Base-by-base conservation (phyloP, 768 basidiomycete species). In the Kwoniella bestiolae region DNA sequence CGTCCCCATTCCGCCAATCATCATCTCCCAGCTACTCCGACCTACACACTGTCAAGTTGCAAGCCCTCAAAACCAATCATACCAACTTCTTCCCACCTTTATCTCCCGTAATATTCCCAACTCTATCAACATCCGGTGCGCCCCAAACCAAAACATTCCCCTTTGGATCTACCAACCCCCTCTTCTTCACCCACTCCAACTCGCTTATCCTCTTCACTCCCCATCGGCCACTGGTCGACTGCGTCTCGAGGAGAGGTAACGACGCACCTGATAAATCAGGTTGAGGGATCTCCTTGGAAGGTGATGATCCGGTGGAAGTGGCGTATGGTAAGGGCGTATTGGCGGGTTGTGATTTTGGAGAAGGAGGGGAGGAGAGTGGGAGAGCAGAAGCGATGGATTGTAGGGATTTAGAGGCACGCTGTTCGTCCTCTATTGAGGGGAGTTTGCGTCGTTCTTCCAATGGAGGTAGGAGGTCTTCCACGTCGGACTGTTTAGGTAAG, bases 351-450 rank as follows among this genome's bases (percentile, higher is more conserved):
- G 51, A 55, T 31, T 16, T 14, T 18, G 52, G 41, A 23, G 62
- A 46, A 52, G 60, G 26, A 49, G 62, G 25, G 14, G 53, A 29
- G 6, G 56, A 56, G 1, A 65, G 45, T 38, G 73, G 73, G 3
- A 74, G 56, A 35, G 57, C 70, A 26, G 73, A 74, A 2, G 70
- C 65, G 52, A 74, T 46, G 9, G 73, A 71, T 64, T 71, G 68
- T 41, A 57, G 58, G 0, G 67, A 66, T 28, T 6, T 28, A 31
- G 16, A 59, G 4, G 56, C 78, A 14, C 71, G 56, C 26, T 63
- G 66, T 67, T 82, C 81, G 34, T 83, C 82, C 69, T 83, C 82
- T 70, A 83, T 81, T 9, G 78, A 72, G 44, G 69, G 63, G 50
- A 80, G 68, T 45, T 60, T 68, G 14, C 61, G 51, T 28, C 82